These are phyloP conservation scores for Coniochaeta ligniaria DNA, from an alignment of 2,329 filamentous ascomycete species.

Conservation along the genomic window DNA sequence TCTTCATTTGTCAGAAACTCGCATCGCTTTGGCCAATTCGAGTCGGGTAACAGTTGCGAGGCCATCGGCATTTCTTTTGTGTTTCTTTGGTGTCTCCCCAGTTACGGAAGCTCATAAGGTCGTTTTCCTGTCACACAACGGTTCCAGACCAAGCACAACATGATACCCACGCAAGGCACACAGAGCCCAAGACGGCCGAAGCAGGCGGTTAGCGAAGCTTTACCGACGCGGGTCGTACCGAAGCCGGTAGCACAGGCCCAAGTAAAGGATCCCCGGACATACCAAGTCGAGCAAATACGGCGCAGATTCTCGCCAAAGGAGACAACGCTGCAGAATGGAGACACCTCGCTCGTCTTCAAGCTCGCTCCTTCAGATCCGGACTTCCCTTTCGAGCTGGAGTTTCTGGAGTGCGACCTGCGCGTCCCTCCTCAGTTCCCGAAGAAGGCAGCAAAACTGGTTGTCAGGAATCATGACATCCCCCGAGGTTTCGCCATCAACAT, in stretches of 20 bases:
- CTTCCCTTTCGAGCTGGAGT: slow-evolving; percentile 70
- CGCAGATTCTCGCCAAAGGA: slow-evolving; percentile 53
- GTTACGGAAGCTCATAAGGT: neutral
- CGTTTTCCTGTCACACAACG: too few species aligned
- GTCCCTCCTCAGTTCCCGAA: slow-evolving; percentile 60
- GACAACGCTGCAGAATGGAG: slow-evolving; percentile 33
- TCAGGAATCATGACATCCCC: slow-evolving; percentile 46
- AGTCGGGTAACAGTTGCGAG: neutral
- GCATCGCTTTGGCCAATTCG: neutral
- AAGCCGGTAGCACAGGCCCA: slow-evolving; percentile 62
- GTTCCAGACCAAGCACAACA: neutral
- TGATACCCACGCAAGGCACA: neutral
- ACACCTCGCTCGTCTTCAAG: slow-evolving; percentile 54
- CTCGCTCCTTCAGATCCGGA: slow-evolving; percentile 73
- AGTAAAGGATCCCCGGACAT: slow-evolving; percentile 60
- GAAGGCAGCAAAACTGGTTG: slow-evolving; percentile 48
- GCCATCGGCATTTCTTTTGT: neutral
- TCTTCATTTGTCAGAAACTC: neutral
- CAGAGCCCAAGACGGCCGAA: neutral
- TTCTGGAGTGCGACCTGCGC: slow-evolving; percentile 59
- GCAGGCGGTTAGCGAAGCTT: slow-evolving; percentile 39
- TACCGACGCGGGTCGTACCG: slow-evolving; percentile 44
- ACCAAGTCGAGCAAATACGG: slow-evolving; percentile 67
- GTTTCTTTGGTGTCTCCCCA: neutral
- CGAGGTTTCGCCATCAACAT: slow-evolving; percentile 68